Percentiles rank a stretch among this genome's conserved stretches.
phyloP scores from a whole-genome alignment of 2,329 filamentous ascomycete genomes.

The Hymenoscyphus salicellus region DNA sequence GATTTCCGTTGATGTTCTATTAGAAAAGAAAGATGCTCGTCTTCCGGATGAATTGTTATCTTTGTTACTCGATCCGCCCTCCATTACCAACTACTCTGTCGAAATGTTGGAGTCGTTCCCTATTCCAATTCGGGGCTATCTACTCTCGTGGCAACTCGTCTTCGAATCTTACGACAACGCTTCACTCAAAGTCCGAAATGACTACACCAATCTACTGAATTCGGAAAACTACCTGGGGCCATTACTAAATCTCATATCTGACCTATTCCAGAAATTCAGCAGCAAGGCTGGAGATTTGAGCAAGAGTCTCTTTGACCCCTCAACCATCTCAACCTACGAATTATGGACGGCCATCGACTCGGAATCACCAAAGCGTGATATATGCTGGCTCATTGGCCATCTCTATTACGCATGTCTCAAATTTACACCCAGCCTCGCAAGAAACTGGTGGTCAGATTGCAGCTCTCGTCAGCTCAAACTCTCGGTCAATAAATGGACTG shows the following conservation, averaged over 20 bases:
- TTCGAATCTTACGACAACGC: constrained; percentile 81
- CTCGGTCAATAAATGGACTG: constrained; percentile 79
- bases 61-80: constrained; percentile 74
- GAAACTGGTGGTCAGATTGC: constrained; percentile 79
- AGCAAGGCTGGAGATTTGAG: constrained; percentile 73
- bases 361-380: constrained; percentile 66
- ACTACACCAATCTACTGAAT: constrained; percentile 78
- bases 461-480: constrained; percentile 76
- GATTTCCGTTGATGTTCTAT: constrained; percentile 70
- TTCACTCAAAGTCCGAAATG: constrained; percentile 76
- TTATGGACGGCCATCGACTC: constrained; percentile 50
- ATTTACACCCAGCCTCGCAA: constrained; percentile 74
- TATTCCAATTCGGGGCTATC: constrained; percentile 68
- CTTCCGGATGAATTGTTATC: constrained; percentile 84
- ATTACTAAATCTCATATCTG: constrained; percentile 76
- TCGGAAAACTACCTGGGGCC: constrained; percentile 65
- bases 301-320: constrained; percentile 57
- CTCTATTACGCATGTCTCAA: constrained; percentile 80
- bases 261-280: constrained; percentile 75
- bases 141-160: constrained; percentile 84
- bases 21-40: constrained; percentile 68
- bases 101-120: constrained; percentile 68
- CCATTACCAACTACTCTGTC: constrained; percentile 63
- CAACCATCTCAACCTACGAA: constrained; percentile 56
- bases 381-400: constrained; percentile 81